Evolutionary conservation across 108 stramenopile species (phyloP), one percentile per base, ranked within the genome.

Genomic region (Phaeodactylum tricornutum): DNA sequence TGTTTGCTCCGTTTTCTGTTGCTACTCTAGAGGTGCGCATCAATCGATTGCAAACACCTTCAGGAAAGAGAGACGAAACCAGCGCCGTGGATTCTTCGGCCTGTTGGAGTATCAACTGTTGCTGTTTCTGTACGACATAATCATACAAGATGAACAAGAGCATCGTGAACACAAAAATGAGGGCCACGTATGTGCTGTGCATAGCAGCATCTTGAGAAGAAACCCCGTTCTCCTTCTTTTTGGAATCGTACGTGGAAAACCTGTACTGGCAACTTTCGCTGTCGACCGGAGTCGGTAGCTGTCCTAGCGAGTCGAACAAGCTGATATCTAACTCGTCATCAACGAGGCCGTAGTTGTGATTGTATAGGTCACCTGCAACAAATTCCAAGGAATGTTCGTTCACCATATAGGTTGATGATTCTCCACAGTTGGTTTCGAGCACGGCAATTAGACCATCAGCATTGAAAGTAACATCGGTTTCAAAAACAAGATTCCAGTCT

Each of bases 111-210:
- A 72, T 69, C 27, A 42, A 37, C 32, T 57, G 44, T 44, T 75
- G 74, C 14, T 74, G 74, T 31, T 62, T 43, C 39, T 73, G 66
- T 0, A 72, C 71, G 4, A 76, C 41, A 20, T 32, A 59, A 63
- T 80, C 79, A 34, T 75, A 80, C 3, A 70, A 31, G 5, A 70
- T 39, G 53, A 80, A 80, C 0, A 74, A 29, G 4, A 47, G 35
- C 7, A 54, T 42, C 12, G 69, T 67, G 39, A 66, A 62, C 0
- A 73, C 21, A 48, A 75, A 80, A 0, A 73, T 69, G 6, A 71
- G 34, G 0, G 61, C 66, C 0, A 53, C 55, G 19, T 53, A 50
- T 0, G 48, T 19, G 0, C 66, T 55, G 49, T 66, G 57, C 4
- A 73, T 56, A 0, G 44, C 42, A 2, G 74, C 55, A 7, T 55